Evolutionary conservation across 176 grass and related monocot species (phyloP), one percentile per base, ranked within the genome.

Genomic region (Oryza coarctata): DNA sequence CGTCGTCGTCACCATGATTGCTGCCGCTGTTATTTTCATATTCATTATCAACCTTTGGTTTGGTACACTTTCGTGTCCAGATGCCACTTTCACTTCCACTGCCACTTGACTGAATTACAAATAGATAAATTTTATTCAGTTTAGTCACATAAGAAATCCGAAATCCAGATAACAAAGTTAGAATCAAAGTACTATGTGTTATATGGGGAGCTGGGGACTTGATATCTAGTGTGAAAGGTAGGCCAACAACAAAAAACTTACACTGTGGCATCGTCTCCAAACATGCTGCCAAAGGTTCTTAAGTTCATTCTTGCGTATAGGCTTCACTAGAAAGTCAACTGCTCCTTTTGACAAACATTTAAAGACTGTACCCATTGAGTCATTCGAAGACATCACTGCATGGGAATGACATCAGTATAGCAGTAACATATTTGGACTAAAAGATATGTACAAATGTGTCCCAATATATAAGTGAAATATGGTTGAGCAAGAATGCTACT

Each of bases 341-440:
- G 95, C 92, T 69, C 95, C 92, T 87, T 95, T 94, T 23, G 95
- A 95, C 76, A 94, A 80, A 84, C 95, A 98, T 70, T 84, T 93
- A 62, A 93, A 94, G 62, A 91, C 88, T 61, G 77, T 98, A 86
- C 79, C 75, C 95, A 98, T 93, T n/a, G 92, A 95, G 70, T 94
- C 90, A 81, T 95, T 94, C 1, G 93, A 89, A 81, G 95, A 98
- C 95, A 94, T 98, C 95, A 94, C 95, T 98, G 92, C 88, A 93
- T 23, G 43, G 22, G 91, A 91, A 89, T 27, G 61, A 84, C 60
- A 82, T 80, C 75, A 68, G 70, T 77, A 65, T 88, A 90, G 85
- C 70, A 87, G 70, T 63, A 86, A 91, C 32, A 36, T 36, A 36
- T 36, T 36, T 70, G 47, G 72, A 87, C 41, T 49, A 76, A 85